Evolutionary conservation across 148 eudicot species (phyloP).

Genomic region (Cornus controversa): DNA sequence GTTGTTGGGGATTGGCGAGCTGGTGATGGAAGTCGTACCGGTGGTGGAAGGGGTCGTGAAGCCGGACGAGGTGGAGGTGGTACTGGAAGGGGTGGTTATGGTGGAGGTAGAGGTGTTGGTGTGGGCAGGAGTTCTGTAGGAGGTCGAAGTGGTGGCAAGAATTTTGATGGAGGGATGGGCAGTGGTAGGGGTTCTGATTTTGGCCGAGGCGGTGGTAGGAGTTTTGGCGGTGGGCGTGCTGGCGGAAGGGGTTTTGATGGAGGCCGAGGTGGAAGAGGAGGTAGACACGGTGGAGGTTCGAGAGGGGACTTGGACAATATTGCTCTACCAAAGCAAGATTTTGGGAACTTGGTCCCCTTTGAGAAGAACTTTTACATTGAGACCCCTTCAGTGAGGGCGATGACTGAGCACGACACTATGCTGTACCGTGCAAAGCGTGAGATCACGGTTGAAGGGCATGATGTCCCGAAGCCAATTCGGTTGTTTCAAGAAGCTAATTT

Average conservation of each 20-base stretch:
- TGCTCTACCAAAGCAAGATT: slow-evolving; percentile 79
- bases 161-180: slow-evolving; percentile 41
- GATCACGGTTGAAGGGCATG: slow-evolving; percentile 81
- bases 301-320: slow-evolving; percentile 71
- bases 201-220: slow-evolving; percentile 38
- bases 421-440: slow-evolving; percentile 63
- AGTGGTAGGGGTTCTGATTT: slow-evolving; percentile 40
- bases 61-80: slow-evolving; percentile 16
- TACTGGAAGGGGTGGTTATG: slow-evolving; percentile 20
- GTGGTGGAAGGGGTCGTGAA: slow-evolving; percentile 16
- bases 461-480: slow-evolving; percentile 82
- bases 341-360: slow-evolving; percentile 69
- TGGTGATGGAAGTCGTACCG: slow-evolving; percentile 25
- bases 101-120: slow-evolving; percentile 28
- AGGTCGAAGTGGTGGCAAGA: slow-evolving; percentile 24
- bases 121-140: slow-evolving; percentile 34
- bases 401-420: slow-evolving; percentile 62
- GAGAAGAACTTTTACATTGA: slow-evolving; percentile 86
- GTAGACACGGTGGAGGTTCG: slow-evolving; percentile 35
- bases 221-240: slow-evolving; percentile 35
- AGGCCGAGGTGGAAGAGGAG: slow-evolving; percentile 44
- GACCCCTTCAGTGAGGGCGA: slow-evolving; percentile 60
- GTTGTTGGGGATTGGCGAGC: slow-evolving; percentile 22
- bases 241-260: slow-evolving; percentile 38
- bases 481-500: slow-evolving; percentile 81